These are phyloP conservation scores for Colletotrichum tropicale DNA, from an alignment of 2,329 filamentous ascomycete species.

Conservation along the genomic window DNA sequence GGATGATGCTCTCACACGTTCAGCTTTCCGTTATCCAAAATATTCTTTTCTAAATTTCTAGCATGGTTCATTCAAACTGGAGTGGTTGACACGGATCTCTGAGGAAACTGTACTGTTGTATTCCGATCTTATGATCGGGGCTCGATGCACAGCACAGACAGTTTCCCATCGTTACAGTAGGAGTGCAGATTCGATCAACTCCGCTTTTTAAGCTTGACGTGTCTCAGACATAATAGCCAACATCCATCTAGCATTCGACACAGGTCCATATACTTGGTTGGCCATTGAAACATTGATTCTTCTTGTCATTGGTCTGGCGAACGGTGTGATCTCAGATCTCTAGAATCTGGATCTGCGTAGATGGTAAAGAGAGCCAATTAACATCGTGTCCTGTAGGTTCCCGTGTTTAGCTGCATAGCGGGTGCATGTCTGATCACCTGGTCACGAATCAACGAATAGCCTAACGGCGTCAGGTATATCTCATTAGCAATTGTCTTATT, in stretches of 20 bases:
- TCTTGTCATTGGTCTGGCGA: neutral
- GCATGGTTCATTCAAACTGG: neutral
- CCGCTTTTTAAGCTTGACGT: neutral
- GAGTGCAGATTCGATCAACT: neutral
- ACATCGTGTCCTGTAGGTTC: neutral
- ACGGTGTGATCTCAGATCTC: neutral
- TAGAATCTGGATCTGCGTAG: neutral
- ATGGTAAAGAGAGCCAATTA: neutral
- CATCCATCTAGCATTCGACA: neutral
- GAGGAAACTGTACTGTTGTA: neutral
- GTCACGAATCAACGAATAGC: neutral
- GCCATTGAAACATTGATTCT: neutral
- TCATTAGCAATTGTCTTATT: neutral
- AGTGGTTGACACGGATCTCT: neutral
- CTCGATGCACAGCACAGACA: neutral
- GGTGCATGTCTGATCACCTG: neutral
- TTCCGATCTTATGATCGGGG: neutral
- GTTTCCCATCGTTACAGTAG: neutral
- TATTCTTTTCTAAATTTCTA: fast-evolving
- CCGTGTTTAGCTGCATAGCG: neutral
- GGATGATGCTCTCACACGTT: neutral
- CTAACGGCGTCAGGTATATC: neutral
- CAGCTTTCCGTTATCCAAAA: neutral
- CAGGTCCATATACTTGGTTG: neutral
- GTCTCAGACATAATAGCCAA: neutral